Conservation (phyloP, 176 grass and related monocot species). For the Carex myosuroides region DNA sequence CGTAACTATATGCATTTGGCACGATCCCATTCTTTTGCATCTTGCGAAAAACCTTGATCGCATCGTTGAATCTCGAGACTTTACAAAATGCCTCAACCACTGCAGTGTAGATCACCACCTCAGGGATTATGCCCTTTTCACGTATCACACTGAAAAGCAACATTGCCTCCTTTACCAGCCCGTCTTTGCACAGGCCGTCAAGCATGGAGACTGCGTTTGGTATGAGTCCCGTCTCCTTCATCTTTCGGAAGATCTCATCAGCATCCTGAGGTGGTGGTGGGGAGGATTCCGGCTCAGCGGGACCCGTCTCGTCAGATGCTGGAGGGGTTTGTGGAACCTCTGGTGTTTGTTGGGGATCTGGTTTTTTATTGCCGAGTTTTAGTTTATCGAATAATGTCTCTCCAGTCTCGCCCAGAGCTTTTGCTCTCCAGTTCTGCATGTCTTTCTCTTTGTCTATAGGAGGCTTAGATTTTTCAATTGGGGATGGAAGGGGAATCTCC, state of each 20-base stretch:
- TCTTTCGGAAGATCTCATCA: constrained; percentile 73
- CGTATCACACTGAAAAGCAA: constrained; percentile 85
- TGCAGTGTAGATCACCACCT: constrained; percentile 92
- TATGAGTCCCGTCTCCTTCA: constrained; percentile 85
- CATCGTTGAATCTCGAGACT: constrained; percentile 52
- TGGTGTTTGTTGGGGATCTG: background rate
- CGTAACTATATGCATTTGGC: constrained; percentile 75
- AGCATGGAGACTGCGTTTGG: constrained; percentile 92
- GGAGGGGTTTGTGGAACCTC: background rate
- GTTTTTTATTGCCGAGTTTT: constrained; percentile 18
- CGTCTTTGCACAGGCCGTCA: constrained; percentile 81
- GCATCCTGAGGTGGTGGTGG: constrained; percentile 36
- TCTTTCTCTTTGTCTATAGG: background rate
- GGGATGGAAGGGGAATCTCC: background rate
- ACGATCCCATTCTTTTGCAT: constrained; percentile 83
- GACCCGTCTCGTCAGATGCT: background rate
- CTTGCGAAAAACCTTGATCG: constrained; percentile 70
- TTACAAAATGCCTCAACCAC: constrained; percentile 88
- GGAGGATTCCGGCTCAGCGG: background rate
- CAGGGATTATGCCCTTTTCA: constrained; percentile 84
- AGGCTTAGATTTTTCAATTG: background rate
- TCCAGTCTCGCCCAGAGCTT: constrained; percentile 16
- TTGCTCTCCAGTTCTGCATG: constrained; percentile 4
- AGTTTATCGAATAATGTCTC: constrained; percentile 65
- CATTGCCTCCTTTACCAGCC: constrained; percentile 90